phyloP scores from a whole-genome alignment of 305 asterid species.

The Solanum chacoense region DNA sequence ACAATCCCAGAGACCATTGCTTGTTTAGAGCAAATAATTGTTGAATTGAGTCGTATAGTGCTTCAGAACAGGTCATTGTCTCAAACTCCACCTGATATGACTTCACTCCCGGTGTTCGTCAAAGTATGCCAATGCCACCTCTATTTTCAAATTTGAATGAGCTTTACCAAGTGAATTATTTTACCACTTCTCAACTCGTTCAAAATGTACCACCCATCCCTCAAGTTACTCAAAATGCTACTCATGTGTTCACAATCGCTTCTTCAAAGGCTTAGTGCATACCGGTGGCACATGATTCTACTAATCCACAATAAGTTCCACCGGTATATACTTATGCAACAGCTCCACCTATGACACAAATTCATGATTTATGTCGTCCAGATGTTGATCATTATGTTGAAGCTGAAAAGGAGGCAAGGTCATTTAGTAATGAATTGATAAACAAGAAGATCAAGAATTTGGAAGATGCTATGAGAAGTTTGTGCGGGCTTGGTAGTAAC shows the following conservation, averaged over 20 bases:
- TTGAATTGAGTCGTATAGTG: no score
- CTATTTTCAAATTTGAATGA: not conserved
- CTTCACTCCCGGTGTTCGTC: not conserved
- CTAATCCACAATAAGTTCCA: no score
- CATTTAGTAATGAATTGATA: no score
- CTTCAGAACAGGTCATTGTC: not conserved
- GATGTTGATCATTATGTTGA: not conserved
- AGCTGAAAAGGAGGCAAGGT: not conserved
- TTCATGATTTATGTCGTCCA: not conserved
- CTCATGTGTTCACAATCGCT: no score
- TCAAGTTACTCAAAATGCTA: not conserved
- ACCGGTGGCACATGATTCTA: not conserved
- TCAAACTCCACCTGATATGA: not conserved
- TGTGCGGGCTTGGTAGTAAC: not conserved
- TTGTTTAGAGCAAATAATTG: not conserved
- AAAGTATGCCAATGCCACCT: not conserved
- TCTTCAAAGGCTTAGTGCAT: not conserved
- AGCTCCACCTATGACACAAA: not conserved
- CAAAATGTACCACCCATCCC: not conserved
- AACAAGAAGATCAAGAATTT: not conserved
- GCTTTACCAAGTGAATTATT: not conserved
- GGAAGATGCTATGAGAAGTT: not conserved
- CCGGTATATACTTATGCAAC: no score
- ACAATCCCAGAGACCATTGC: not conserved
- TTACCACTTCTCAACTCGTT: not conserved